Conservation (phyloP, 768 basidiomycete genomes). For the Auricularia auricula-judae region DNA sequence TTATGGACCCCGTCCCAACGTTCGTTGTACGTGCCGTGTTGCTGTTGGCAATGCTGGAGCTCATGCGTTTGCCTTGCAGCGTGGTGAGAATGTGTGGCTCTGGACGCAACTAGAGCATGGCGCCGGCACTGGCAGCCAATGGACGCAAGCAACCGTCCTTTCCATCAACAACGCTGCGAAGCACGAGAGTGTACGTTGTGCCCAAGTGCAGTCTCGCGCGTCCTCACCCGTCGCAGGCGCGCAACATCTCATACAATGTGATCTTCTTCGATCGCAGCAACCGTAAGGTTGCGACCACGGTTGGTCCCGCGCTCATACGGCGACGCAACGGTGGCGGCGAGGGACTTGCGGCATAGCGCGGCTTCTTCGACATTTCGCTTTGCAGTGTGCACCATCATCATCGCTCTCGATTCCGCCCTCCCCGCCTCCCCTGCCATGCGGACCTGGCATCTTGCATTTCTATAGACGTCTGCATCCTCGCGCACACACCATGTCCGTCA, state of each 20-base stretch:
- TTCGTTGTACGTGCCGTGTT: background rate
- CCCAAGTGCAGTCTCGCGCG: background rate
- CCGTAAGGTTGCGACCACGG: background rate
- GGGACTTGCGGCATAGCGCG: background rate
- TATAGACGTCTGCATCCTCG: background rate
- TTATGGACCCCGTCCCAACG: background rate
- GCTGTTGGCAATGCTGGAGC: background rate
- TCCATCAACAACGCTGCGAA: background rate
- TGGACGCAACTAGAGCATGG: background rate
- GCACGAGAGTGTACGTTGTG: background rate
- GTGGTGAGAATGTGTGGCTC: conserved; percentile 1
- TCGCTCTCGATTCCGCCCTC: background rate
- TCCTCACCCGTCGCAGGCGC: background rate
- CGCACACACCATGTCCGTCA: background rate
- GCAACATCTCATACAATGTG: background rate
- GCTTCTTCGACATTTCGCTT: background rate
- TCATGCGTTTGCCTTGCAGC: background rate
- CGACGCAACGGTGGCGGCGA: background rate
- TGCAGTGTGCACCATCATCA: too few species aligned
- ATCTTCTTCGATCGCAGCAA: background rate
- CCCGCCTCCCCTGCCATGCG: background rate
- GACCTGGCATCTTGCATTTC: background rate
- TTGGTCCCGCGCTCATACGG: background rate
- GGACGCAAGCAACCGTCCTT: background rate
- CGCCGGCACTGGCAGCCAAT: background rate